A percentile compares a stretch with the other conserved stretches of the same genome.
Evolutionary conservation across 2,329 filamentous ascomycete genomes (phyloP).

Genomic region (Aureobasidium sp.): DNA sequence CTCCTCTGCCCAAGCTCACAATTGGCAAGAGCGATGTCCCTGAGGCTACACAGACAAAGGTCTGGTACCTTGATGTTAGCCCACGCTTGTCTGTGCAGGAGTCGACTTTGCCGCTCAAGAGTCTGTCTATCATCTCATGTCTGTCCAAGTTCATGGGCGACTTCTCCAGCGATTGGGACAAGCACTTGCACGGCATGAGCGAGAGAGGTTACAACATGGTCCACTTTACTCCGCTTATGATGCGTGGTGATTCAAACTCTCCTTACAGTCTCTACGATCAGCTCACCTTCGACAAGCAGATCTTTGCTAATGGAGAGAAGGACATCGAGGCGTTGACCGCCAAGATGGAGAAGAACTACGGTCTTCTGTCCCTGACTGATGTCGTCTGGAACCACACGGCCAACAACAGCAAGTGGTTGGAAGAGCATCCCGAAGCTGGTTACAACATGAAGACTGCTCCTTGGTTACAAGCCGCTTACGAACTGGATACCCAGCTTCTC

Average conservation of each 20-base stretch:
- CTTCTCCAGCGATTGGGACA: constrained; percentile 84
- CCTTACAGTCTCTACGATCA: constrained; percentile 97
- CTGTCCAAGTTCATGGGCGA: constrained; percentile 98
- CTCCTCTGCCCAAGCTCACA: constrained; percentile 72
- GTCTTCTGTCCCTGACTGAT: constrained; percentile 81
- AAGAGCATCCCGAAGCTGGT: constrained; percentile 88
- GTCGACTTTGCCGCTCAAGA: constrained; percentile 68
- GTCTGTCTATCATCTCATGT: constrained; percentile 83
- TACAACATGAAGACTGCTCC: constrained; percentile 92
- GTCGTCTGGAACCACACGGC: constrained; percentile 98
- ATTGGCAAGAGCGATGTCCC: constrained; percentile 42
- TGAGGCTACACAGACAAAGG: constrained; percentile 52
- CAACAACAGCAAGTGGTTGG: constrained; percentile 87
- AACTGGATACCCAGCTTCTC: constrained; percentile 68
- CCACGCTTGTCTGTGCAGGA: constrained; percentile 70
- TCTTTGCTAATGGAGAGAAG: constrained; percentile 77
- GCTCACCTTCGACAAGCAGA: constrained; percentile 68
- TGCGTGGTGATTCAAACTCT: constrained; percentile 83
- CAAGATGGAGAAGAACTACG: constrained; percentile 77
- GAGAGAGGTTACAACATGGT: constrained; percentile 97
- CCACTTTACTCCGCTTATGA: constrained; percentile 91
- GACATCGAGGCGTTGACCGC: constrained; percentile 70
- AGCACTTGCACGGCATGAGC: constrained; percentile 78
- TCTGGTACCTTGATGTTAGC: constrained; percentile 90
- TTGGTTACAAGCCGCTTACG: constrained; percentile 56